phyloP scores from a whole-genome alignment of 2,329 filamentous ascomycete species.

The Aulographum hederae region DNA sequence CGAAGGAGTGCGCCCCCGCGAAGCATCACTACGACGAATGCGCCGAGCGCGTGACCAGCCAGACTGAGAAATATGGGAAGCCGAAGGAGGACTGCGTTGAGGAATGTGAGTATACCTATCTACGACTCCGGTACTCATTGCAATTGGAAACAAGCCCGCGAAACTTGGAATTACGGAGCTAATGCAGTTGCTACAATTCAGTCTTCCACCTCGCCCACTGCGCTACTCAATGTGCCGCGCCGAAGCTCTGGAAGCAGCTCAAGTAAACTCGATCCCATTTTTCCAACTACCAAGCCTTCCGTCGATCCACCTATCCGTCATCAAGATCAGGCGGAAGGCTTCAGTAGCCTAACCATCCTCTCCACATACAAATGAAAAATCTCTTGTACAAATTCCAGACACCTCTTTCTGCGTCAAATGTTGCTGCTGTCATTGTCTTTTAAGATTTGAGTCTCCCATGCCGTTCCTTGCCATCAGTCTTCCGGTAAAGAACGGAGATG shows the following conservation, averaged over 20 bases:
- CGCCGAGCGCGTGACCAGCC: conserved; percentile 73
- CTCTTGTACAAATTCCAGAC: too few species aligned
- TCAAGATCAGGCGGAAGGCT: too few species aligned
- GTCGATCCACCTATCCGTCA: too few species aligned
- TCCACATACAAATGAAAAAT: too few species aligned
- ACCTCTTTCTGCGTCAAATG: too few species aligned
- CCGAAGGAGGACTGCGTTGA: conserved; percentile 93
- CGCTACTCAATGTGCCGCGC: conserved; percentile 78
- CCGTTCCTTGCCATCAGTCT: too few species aligned
- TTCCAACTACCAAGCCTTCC: too few species aligned
- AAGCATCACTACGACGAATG: conserved; percentile 99
- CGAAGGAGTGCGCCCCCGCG: conserved; percentile 61
- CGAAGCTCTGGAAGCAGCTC: conserved; percentile 84
- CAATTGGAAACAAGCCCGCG: conserved; percentile 1
- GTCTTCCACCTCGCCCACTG: conserved; percentile 99
- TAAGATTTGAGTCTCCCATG: too few species aligned
- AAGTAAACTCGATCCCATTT: too few species aligned
- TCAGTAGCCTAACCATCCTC: too few species aligned
- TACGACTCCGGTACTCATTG: neutral
- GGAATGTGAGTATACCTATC: conserved; percentile 62
- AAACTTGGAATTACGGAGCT: conserved; percentile 5
- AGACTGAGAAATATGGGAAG: conserved; percentile 47
- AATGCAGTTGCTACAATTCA: conserved; percentile 18
- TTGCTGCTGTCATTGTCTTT: too few species aligned
- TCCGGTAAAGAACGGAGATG: too few species aligned